phyloP scores from a whole-genome alignment of 2,329 filamentous ascomycete species.

The Fusarium sp. region DNA sequence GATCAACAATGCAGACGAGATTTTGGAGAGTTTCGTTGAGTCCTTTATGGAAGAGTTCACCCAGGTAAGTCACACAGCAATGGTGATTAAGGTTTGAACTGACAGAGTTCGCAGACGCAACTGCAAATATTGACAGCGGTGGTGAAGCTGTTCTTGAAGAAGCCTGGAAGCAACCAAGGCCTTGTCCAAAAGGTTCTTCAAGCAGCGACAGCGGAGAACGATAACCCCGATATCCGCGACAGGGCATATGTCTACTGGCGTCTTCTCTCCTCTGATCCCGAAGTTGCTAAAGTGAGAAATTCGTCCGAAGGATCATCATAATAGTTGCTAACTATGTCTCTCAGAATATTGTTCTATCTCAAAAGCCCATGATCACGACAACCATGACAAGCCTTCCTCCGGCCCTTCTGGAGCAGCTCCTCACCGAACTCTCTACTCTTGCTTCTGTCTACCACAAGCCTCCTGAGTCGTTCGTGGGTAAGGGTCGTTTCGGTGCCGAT shows the following conservation, averaged over 20 bases:
- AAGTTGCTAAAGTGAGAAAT: conserved; percentile 78
- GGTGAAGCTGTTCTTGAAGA: conserved; percentile 97
- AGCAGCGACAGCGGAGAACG: conserved; percentile 89
- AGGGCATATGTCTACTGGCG: conserved; percentile 99
- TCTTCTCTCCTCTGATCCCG: conserved; percentile 87
- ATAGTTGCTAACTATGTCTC: background rate
- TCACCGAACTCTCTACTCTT: conserved; percentile 89
- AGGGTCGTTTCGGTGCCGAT: conserved; percentile 91
- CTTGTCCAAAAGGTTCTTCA: conserved; percentile 96
- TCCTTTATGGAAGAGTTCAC: conserved; percentile 96
- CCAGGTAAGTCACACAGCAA: conserved; percentile 64
- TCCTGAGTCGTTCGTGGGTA: conserved; percentile 96
- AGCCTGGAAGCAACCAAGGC: conserved; percentile 88
- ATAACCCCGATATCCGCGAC: conserved; percentile 97
- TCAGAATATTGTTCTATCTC: conserved; percentile 84
- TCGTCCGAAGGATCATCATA: background rate
- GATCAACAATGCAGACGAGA: conserved; percentile 98
- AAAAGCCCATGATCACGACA: conserved; percentile 91
- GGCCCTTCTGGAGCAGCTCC: conserved; percentile 85
- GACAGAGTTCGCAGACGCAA: conserved; percentile 72
- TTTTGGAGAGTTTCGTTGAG: conserved; percentile 89
- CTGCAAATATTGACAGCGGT: conserved; percentile 96
- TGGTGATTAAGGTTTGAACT: background rate
- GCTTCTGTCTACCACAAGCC: conserved; percentile 99
- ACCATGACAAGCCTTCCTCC: conserved; percentile 91